Evolutionary conservation across 2,329 filamentous ascomycete genomes (phyloP), one percentile per base, ranked within the genome.

Genomic region (Aspergillus hiratsukae): DNA sequence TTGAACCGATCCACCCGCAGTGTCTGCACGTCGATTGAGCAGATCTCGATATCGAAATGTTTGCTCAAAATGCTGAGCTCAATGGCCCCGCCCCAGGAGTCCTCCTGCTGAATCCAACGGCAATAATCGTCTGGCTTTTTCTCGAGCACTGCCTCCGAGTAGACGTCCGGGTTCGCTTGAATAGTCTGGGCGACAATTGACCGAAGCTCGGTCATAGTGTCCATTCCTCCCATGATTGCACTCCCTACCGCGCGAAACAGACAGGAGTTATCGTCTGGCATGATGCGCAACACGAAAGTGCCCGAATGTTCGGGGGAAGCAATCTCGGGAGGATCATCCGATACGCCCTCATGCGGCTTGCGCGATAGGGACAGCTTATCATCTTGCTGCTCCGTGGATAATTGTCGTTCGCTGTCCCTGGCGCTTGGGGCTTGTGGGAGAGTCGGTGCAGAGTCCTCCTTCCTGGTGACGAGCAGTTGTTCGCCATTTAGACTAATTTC

Each of bases 221-320:
- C 85, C 64, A 88, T 80, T 1, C 80, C 78, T 31, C 84, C 82
- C 50, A 90, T 83, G n/a, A 96, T 81, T 3, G 89, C 89, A 53
- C 87, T 88, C 17, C 90, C 89, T 49, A 97, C 86, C 0, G 93
- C 92, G 28, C 91, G 89, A 74, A 97, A 97, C 67, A 97, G 86
- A 75, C 93, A 97, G 57, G 87, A 91, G 74, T 97, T 97, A 73
- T 97, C 93, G 69, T 97, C 93, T 4, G 92, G 91, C 93, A 97
- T 97, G 51, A 97, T 90, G 14, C 93, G 87, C 19, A 97, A 82
- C 8, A 95, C 88, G 19, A 83, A 72, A 1, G 80, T 82, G 49
- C 83, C 83, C 31, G 76, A 76, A 50, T 83, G 80, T 28, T 80
- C 76, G 6, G 83, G 80, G 0, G 87, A 77, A 0, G 80, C 75